Conservation (phyloP, 2,329 filamentous ascomycete species). For the Penicillium sp. region DNA sequence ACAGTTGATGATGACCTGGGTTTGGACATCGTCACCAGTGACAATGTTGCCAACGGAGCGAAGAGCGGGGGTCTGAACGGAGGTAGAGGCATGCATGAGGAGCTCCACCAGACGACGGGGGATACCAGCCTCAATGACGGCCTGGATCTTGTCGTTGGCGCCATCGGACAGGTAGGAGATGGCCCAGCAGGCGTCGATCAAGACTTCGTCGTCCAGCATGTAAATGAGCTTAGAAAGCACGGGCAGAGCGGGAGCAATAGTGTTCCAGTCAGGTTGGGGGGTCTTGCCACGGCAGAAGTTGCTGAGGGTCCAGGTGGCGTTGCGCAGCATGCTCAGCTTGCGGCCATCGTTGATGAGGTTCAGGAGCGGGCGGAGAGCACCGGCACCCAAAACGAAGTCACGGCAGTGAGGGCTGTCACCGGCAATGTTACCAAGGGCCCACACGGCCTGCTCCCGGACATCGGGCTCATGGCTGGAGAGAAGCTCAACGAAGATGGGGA, state of each 20-base stretch:
- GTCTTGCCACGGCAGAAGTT: conserved; percentile 99
- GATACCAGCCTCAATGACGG: conserved; percentile 96
- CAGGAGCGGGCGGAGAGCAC: conserved; percentile 84
- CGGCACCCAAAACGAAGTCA: conserved; percentile 89
- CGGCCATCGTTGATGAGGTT: conserved; percentile 90
- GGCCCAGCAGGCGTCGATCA: conserved; percentile 99
- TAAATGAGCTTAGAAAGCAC: conserved; percentile 97
- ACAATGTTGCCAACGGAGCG: conserved; percentile 98
- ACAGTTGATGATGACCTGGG: conserved; percentile 98
- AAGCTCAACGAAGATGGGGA: conserved; percentile 97
- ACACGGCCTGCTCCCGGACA: conserved; percentile 96
- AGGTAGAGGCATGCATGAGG: conserved; percentile 96
- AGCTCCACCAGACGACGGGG: conserved; percentile 93
- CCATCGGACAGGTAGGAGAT: conserved; percentile 98
- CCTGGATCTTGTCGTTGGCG: conserved; percentile 98
- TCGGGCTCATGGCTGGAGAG: conserved; percentile 93
- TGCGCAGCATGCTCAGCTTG: conserved; percentile 97
- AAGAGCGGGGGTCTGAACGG: conserved; percentile 93
- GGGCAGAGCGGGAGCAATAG: conserved; percentile 87
- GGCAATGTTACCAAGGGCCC: conserved; percentile 97
- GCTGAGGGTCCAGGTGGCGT: conserved; percentile 97
- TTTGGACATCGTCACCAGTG: conserved; percentile 96
- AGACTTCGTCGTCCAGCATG: conserved; percentile 93
- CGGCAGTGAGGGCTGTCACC: conserved; percentile 96
- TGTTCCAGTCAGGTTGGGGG: conserved; percentile 95